Evolutionary conservation across 1,139 yeast genomes (phyloP), one percentile per base, ranked within the genome.

Genomic region (Candida sojae): DNA sequence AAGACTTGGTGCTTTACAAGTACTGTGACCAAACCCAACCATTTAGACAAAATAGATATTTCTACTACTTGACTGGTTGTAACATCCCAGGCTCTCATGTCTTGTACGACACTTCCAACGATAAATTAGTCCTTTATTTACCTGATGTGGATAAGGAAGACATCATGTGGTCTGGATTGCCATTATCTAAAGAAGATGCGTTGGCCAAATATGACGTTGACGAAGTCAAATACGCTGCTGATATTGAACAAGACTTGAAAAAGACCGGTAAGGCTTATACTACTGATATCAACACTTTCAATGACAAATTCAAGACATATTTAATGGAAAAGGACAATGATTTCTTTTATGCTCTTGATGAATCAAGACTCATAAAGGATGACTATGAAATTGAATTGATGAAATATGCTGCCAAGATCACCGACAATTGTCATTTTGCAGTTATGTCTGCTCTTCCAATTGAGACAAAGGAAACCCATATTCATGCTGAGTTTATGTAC

Each of bases 91-190:
- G 93, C 1, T 77, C 87, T 35, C 88, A 82, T 56, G 79, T 90
- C 1, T 67, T 87, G 28, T 93, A 81, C 61, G 72, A 82, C 42
- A 64, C 84, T 28, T 59, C 59, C 3, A 56, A 66, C 17, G 90
- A 86, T 47, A 73, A 79, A 48, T 75, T 90, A 55, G 82, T 84
- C 0, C 71, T 92, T 42, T 92, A 87, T 61, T 73, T 93, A 46
- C 97, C 98, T 2, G 80, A 87, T 49, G 75, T 92, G 43, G 96
- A 91, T 62, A 70, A 80, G 45, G 98, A 93, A 42, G 97, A 89
- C 62, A 88, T 93, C 43, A 88, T 93, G 92, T 93, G 99, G 98
- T 85, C 95, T 49, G 99, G 99, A 0, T 64, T 86, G 67, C 98
- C 99, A 1, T 55, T 89, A 46, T 71, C 82, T 37, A 58, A 75